A percentile compares a stretch with the other conserved stretches of the same genome.
Evolutionary conservation across 176 grass and related monocot genomes (phyloP).

Genomic region (barley (Hordeum vulgare)): MorexV3_pseudomolecules_assembly NC_058520.1:307068030-307068529

Average conservation of each 20-base stretch:
- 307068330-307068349: neutral
- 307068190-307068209: neutral
- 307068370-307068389: neutral
- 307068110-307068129: neutral
- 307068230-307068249: neutral
- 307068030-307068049: neutral
- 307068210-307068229: neutral
- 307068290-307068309: neutral
- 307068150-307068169: neutral
- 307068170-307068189: neutral
- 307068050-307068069: neutral
- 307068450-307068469: slow-evolving; percentile 72
- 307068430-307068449: slow-evolving; percentile 63
- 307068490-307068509: slow-evolving; percentile 86
- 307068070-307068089: neutral
- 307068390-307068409: neutral
- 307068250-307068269: neutral
- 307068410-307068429: neutral
- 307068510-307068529: slow-evolving; percentile 75
- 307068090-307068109: neutral
- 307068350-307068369: neutral
- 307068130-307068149: slow-evolving; percentile 9
- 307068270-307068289: neutral
- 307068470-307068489: slow-evolving; percentile 90
- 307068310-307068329: neutral